A percentile compares a stretch with the other conserved stretches of the same genome.
These are phyloP conservation scores for Castanea mollissima DNA, from an alignment of 306 rosid genomes.

Conservation along the genomic window DNA sequence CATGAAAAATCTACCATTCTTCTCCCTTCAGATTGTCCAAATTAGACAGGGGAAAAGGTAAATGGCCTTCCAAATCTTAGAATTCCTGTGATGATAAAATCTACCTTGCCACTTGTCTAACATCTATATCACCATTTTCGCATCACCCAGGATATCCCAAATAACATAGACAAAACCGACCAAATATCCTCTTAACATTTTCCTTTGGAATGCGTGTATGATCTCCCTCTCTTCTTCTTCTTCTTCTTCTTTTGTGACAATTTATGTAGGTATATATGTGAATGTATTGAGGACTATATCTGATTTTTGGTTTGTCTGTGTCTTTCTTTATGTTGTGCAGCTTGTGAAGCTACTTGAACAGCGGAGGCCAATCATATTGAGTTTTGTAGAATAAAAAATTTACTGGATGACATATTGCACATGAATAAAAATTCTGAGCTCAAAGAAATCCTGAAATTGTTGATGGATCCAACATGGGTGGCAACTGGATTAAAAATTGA, in stretches of 20 bases:
- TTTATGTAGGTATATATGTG: neutral
- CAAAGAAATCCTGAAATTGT: slow-evolving; percentile 60
- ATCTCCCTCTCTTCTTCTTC: neutral
- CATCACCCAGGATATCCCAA: no score
- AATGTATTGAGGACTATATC: neutral
- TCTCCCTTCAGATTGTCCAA: no score
- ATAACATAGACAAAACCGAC: no score
- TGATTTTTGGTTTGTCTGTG: slow-evolving; percentile 21
- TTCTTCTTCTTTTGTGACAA: neutral
- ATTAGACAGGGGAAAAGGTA: no score
- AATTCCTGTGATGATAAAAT: no score
- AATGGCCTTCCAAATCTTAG: no score
- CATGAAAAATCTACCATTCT: no score
- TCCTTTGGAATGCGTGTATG: no score
- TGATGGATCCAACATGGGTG: slow-evolving; percentile 87
- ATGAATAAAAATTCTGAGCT: slow-evolving; percentile 68
- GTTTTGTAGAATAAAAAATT: slow-evolving; percentile 85
- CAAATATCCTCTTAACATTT: no score
- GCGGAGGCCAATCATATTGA: slow-evolving; percentile 94
- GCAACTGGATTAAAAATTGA: slow-evolving; percentile 86
- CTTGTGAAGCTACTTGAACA: slow-evolving; percentile 93
- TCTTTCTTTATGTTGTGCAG: slow-evolving; percentile 48
- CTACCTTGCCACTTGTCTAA: no score
- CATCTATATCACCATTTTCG: no score
- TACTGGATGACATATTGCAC: slow-evolving; percentile 78